Percentiles rank a stretch among this genome's conserved stretches.
These are phyloP conservation scores for Begonia peltatifolia DNA, from an alignment of 306 rosid species.

Conservation along the genomic window DNA sequence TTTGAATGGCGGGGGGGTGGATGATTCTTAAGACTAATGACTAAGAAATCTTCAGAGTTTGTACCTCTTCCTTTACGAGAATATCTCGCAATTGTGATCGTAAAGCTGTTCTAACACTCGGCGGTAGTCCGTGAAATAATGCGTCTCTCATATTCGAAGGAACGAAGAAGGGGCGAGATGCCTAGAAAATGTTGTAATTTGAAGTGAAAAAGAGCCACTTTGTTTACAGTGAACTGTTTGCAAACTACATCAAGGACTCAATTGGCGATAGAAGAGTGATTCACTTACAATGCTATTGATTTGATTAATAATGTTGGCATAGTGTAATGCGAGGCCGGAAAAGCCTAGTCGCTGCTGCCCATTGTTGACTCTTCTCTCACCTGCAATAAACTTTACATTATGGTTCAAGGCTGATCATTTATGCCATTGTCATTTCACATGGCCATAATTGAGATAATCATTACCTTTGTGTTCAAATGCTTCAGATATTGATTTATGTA, in stretches of 20 bases:
- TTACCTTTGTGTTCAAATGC: conserved; percentile 56
- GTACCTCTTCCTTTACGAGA: conserved; percentile 51
- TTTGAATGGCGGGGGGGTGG: too few species aligned
- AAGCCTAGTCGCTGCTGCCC: conserved; percentile 56
- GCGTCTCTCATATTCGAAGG: conserved; percentile 74
- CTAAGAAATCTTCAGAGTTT: background rate
- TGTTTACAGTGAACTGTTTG: background rate
- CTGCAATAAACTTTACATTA: conserved; percentile 23
- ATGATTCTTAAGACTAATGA: background rate
- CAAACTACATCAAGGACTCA: background rate
- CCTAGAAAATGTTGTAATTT: conserved; percentile 25
- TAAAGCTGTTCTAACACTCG: conserved; percentile 49
- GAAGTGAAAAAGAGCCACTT: conserved; percentile 2
- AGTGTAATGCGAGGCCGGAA: conserved; percentile 90
- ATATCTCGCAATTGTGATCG: conserved; percentile 46
- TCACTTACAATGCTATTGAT: conserved; percentile 66
- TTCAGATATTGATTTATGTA: conserved; percentile 52
- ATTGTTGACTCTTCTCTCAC: conserved; percentile 16
- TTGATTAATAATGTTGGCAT: conserved; percentile 74
- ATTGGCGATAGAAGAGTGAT: background rate
- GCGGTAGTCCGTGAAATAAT: conserved; percentile 68
- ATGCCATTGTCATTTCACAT: conserved; percentile 3
- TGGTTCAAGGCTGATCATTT: conserved; percentile 5
- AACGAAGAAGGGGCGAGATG: conserved; percentile 62
- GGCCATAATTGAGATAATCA: conserved; percentile 7